phyloP scores from a whole-genome alignment of 1,139 yeast species.

The Candida sp. region DNA sequence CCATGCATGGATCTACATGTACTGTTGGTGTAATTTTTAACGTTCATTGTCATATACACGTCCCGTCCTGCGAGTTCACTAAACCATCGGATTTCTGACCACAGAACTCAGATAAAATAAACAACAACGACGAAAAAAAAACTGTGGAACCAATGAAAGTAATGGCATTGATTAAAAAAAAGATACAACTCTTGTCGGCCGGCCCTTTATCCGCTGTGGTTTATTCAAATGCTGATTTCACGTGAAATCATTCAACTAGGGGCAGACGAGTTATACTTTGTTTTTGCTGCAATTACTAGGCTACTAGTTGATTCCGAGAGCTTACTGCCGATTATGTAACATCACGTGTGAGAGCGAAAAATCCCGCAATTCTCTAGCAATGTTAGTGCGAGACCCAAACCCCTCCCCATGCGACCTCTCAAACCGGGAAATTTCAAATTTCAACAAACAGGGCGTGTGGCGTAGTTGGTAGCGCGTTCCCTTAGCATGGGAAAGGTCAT shows the following conservation, averaged over 20 bases:
- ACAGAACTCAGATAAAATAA: no score
- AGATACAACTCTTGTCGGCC: not conserved
- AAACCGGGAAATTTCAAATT: not conserved
- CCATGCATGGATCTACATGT: not conserved
- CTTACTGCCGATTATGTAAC: not conserved
- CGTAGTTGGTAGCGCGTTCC: constrained; percentile 75
- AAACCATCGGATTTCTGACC: no score
- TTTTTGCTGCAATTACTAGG: no score
- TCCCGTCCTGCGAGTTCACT: no score
- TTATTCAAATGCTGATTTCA: not conserved
- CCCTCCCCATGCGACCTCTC: no score
- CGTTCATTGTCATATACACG: no score
- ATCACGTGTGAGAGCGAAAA: not conserved
- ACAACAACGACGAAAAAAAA: not conserved
- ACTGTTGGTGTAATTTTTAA: not conserved
- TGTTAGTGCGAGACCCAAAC: no score
- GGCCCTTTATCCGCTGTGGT: not conserved
- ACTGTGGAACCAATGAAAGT: not conserved
- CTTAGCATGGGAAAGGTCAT: constrained; percentile 72
- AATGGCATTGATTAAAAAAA: not conserved
- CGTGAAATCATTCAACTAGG: not conserved
- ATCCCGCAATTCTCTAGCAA: no score
- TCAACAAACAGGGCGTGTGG: constrained; percentile 56
- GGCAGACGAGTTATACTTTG: not conserved
- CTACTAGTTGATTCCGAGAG: not conserved